A percentile compares a stretch with the other conserved stretches of the same genome.
Evolutionary conservation across 148 eudicot genomes (phyloP).

Genomic region (Chenopodium formosanum): DNA sequence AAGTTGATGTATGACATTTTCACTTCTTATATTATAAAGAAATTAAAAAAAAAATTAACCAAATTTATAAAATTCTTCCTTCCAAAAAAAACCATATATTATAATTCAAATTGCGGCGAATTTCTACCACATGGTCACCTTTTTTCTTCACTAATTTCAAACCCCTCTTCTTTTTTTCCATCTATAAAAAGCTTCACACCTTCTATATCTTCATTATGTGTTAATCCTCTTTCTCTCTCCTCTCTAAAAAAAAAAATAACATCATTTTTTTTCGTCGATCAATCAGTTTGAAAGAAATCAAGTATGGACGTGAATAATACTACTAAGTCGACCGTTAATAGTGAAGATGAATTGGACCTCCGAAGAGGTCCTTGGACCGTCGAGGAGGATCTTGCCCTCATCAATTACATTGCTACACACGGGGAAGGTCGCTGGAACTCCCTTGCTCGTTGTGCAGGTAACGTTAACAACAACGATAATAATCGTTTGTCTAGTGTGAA

Average conservation of each 20-base stretch:
- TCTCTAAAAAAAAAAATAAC: not conserved
- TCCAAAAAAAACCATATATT: not conserved
- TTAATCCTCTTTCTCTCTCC: conserved; percentile 29
- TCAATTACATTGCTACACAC: conserved; percentile 67
- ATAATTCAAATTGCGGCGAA: conserved; percentile 62
- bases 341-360: conserved; percentile 54
- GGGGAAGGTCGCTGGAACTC: conserved; percentile 99
- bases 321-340: not conserved
- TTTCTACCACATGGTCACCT: conserved; percentile 50
- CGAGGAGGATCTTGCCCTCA: conserved; percentile 77
- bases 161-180: conserved; percentile 3
- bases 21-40: not conserved
- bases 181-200: conserved; percentile 58
- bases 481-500: not conserved
- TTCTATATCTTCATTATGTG: conserved; percentile 29
- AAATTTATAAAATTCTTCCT: conserved; percentile 1
- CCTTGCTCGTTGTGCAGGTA: conserved; percentile 86
- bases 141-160: conserved; percentile 35
- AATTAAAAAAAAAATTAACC: not conserved
- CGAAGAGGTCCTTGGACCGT: conserved; percentile 92
- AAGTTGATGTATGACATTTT: not conserved
- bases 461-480: not conserved
- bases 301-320: conserved; percentile 35
- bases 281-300: not conserved
- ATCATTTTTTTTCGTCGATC: not conserved